These are phyloP conservation scores for Aureococcus anophagefferens DNA, from an alignment of 108 stramenopile genomes.

Conservation along the genomic window DNA sequence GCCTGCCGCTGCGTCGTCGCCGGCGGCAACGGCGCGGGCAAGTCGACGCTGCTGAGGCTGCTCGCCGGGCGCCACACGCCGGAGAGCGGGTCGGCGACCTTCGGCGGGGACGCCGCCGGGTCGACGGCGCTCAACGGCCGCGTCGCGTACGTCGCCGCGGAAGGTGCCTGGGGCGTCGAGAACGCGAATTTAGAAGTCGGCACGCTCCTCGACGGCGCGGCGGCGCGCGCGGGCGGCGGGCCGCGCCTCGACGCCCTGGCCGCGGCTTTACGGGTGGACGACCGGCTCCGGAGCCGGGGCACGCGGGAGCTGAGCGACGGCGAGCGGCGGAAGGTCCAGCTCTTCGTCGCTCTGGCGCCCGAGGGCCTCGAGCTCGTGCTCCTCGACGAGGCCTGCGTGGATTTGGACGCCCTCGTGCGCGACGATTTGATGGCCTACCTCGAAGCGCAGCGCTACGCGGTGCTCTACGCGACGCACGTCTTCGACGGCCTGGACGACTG, in stretches of 20 bases:
- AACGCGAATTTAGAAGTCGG: neutral
- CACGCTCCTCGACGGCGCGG: neutral
- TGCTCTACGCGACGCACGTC: constrained; percentile 97
- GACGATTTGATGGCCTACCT: constrained; percentile 85
- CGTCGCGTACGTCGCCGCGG: neutral
- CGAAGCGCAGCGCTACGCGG: constrained; percentile 62
- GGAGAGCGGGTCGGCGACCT: constrained; percentile 16
- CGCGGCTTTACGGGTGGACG: neutral
- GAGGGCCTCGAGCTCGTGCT: constrained; percentile 78
- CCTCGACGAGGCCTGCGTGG: constrained; percentile 92
- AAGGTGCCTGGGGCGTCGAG: neutral
- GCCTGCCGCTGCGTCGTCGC: constrained; percentile 70
- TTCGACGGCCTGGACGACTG: constrained; percentile 86
- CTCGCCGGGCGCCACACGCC: constrained; percentile 77
- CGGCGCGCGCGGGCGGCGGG: neutral
- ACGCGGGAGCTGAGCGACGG: constrained; percentile 23
- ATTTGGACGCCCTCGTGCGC: constrained; percentile 85
- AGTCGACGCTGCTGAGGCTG: constrained; percentile 68
- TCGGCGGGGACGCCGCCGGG: neutral
- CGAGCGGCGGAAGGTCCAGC: constrained; percentile 87
- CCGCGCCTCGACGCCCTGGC: neutral
- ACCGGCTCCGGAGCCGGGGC: neutral
- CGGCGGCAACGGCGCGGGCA: constrained; percentile 68
- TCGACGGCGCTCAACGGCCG: neutral
- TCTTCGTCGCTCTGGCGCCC: constrained; percentile 84